These are phyloP conservation scores for Austroboletus eburneus DNA, from an alignment of 768 basidiomycete genomes.

Conservation along the genomic window DNA sequence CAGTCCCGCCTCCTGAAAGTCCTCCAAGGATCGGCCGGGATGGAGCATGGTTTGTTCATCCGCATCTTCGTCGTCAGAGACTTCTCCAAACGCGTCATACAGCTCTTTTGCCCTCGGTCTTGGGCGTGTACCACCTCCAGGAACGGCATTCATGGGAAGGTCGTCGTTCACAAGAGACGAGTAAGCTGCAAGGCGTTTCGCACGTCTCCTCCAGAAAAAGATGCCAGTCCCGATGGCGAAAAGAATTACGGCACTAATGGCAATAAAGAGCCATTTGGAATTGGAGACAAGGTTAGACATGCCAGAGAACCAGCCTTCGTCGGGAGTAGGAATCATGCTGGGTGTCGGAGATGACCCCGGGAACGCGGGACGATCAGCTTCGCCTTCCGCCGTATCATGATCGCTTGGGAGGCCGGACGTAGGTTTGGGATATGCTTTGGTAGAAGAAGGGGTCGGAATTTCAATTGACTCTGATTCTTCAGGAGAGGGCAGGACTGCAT, in stretches of 20 bases:
- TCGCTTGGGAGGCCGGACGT: slow-evolving; percentile 86
- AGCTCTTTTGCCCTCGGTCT: slow-evolving; percentile 75
- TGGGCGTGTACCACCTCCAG: slow-evolving; percentile 33
- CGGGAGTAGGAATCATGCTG: slow-evolving; percentile 55
- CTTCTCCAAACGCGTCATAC: slow-evolving; percentile 95
- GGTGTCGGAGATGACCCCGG: slow-evolving; percentile 34
- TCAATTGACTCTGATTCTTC: slow-evolving; percentile 38
- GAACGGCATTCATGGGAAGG: slow-evolving; percentile 72
- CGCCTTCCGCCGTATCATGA: slow-evolving; percentile 75
- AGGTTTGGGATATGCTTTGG: slow-evolving; percentile 75
- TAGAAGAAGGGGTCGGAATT: slow-evolving; percentile 39
- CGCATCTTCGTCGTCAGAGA: slow-evolving; percentile 76
- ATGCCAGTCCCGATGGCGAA: slow-evolving; percentile 65
- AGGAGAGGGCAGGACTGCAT: slow-evolving; percentile 48
- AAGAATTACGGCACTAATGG: slow-evolving; percentile 70
- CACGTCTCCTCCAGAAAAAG: slow-evolving; percentile 77
- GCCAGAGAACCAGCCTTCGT: slow-evolving; percentile 82
- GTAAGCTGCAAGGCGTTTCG: slow-evolving; percentile 45
- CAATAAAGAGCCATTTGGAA: slow-evolving; percentile 89
- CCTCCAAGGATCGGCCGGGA: slow-evolving; percentile 30
- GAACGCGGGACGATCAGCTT: slow-evolving; percentile 75
- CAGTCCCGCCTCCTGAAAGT: slow-evolving; percentile 35
- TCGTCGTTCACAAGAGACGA: slow-evolving; percentile 61
- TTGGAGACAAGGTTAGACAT: slow-evolving; percentile 68
- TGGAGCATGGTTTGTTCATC: slow-evolving; percentile 69